phyloP scores from a whole-genome alignment of 495 filamentous ascomycete species.

The Aspergillus cavernicola region DNA sequence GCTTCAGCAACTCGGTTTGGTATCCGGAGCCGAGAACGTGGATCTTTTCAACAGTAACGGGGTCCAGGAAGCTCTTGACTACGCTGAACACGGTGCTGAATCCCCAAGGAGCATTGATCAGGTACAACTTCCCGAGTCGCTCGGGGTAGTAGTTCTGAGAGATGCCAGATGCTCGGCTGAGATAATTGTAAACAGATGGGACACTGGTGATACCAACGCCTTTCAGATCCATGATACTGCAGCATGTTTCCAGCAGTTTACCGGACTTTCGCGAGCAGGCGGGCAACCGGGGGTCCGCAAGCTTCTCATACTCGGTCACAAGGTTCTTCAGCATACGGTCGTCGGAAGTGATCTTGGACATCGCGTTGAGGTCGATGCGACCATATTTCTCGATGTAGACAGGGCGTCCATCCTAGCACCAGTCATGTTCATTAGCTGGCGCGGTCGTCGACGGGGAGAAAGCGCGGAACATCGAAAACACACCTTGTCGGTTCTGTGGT shows the following conservation, averaged over 20 bases:
- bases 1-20: constrained; percentile 73
- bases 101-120: constrained; percentile 97
- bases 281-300: constrained; percentile 86
- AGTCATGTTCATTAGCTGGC: constrained; percentile 11
- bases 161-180: constrained; percentile 73
- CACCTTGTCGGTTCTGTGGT: constrained; percentile 98
- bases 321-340: constrained; percentile 96
- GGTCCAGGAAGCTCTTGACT: constrained; percentile 89
- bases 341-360: constrained; percentile 88
- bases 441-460: neutral
- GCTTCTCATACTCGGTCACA: constrained; percentile 93
- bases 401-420: constrained; percentile 80
- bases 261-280: constrained; percentile 93
- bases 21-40: constrained; percentile 80
- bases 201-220: constrained; percentile 82
- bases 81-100: constrained; percentile 79
- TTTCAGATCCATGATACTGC: constrained; percentile 94
- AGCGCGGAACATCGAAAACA: constrained; percentile 4
- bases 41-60: constrained; percentile 94
- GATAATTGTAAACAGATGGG: constrained; percentile 78
- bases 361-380: constrained; percentile 82
- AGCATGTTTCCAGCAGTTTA: constrained; percentile 91
- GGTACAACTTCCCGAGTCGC: constrained; percentile 80
- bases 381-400: constrained; percentile 96
- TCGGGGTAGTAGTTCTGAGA: constrained; percentile 99